These are phyloP conservation scores for Babesia bovis DNA, from an alignment of 169 alveolate species.

Conservation along the genomic window DNA sequence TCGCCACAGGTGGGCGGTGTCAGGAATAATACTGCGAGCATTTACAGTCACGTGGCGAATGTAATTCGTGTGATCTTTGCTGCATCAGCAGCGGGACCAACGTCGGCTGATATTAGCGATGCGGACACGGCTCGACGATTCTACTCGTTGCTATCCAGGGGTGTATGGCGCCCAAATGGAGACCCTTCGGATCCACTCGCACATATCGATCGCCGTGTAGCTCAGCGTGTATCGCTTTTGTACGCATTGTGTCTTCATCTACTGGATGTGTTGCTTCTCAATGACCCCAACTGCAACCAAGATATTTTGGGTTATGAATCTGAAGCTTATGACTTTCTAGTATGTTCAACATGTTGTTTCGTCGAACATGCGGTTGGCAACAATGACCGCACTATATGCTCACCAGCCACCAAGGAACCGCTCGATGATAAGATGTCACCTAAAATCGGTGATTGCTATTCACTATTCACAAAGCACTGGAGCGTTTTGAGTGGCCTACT, in stretches of 20 bases:
- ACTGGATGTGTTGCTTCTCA: conserved; percentile 17
- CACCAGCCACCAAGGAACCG: not conserved
- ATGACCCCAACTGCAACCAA: not conserved
- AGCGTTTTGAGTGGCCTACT: conserved; percentile 46
- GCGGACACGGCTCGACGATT: conserved; percentile 30
- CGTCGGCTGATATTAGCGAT: not conserved
- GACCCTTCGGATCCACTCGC: conserved; percentile 13
- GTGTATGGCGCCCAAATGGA: conserved; percentile 3
- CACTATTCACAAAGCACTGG: conserved; percentile 48
- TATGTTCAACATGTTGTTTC: conserved; percentile 26
- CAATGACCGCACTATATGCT: conserved; percentile 16
- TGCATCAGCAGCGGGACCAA: conserved; percentile 21
- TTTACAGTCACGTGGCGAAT: conserved; percentile 13
- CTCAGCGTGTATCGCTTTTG: conserved; percentile 31
- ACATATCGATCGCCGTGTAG: conserved; percentile 26
- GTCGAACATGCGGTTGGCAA: conserved; percentile 16
- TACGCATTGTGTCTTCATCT: conserved; percentile 23
- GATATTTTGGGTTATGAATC: not conserved
- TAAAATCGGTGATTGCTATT: conserved; percentile 7
- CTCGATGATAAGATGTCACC: conserved; percentile 41
- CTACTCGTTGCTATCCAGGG: conserved; percentile 11
- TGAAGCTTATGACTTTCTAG: not conserved
- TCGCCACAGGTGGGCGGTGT: conserved; percentile 8
- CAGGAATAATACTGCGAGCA: not conserved
- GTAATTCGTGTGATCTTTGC: conserved; percentile 21